Evolutionary conservation across 2,329 filamentous ascomycete species (phyloP), one percentile per base, ranked within the genome.

Genomic region (Alternaria panax): DNA sequence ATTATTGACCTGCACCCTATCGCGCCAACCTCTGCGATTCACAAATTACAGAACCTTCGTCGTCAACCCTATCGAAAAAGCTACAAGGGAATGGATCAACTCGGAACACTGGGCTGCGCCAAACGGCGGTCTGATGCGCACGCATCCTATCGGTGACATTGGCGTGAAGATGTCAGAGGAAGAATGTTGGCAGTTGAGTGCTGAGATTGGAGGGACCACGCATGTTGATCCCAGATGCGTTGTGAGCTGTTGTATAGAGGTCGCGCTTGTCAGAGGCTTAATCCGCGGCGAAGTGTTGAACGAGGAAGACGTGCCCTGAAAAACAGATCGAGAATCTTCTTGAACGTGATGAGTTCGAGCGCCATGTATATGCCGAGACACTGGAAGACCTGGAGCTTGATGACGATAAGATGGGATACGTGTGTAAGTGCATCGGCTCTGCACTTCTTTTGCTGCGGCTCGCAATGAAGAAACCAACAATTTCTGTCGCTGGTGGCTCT

Each of bases 191-290:
- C 69, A 75, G 20, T 47, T 80, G 0, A 82, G 83, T 0, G 77
- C 80, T 7, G 71, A 72, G 1, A 78, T 82, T 25, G 82, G 81
- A 2, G 66, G 75, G 22, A 79, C 81, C 2, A 86, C 83, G 14
- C 84, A 86, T 55, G 80, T 80, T 1, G 84, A 86, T 67, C 82
- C 83, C 72, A 27, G 84, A 52, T 86, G 84, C 65, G 77, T 84
- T 18, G 73, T 86, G 18, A 75, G 81, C 0, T 86, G 83, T 46
- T 82, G 78, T 8, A 77, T 85, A 36, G 79, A 78, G 4, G 83
- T 81, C 1, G 82, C 76, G 3, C 68, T 86, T 14, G 73, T 85
- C 4, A 75, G 84, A 22, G 81, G 79, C 1, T 66, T 86, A 16
- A 67, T 84, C 0, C 77, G 80, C 7, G 81, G 82, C 0, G 82